These are phyloP conservation scores for Yamadazyma membranifaciens DNA, from an alignment of 1,139 yeast genomes.

Conservation along the genomic window DNA sequence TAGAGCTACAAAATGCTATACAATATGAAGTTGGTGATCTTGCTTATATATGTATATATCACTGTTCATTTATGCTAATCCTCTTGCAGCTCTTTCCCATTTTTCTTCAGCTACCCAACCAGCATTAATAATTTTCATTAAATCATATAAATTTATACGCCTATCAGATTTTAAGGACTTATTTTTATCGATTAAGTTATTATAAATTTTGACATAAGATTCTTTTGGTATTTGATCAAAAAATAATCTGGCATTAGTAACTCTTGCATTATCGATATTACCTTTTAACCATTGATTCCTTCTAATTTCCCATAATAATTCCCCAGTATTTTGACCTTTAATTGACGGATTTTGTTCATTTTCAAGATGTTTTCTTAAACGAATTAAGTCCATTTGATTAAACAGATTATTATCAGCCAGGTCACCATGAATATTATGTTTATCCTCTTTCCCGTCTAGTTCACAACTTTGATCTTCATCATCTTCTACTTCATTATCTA, in stretches of 20 bases:
- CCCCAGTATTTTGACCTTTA: conserved; percentile 34
- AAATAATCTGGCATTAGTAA: conserved; percentile 24
- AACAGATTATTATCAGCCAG: conserved; percentile 4
- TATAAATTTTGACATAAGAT: conserved; percentile 56
- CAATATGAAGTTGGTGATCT: too few species aligned
- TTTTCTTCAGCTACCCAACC: conserved; percentile 70
- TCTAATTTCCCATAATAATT: conserved; percentile 57
- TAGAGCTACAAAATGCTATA: conserved; percentile 4
- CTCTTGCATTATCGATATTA: conserved; percentile 16
- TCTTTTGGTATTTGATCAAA: conserved; percentile 42
- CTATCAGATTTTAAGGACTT: conserved; percentile 46
- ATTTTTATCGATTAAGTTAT: conserved; percentile 56
- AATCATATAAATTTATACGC: conserved; percentile 60
- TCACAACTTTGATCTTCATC: conserved; percentile 1
- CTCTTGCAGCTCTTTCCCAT: conserved; percentile 60
- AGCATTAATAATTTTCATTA: conserved; percentile 56
- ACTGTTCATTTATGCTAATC: conserved; percentile 26
- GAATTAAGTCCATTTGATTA: conserved; percentile 13
- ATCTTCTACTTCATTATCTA: conserved; percentile 11
- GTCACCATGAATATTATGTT: background rate
- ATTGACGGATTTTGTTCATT: conserved; percentile 19
- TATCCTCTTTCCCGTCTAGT: conserved; percentile 6
- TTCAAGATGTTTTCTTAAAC: conserved; percentile 14
- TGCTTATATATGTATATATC: background rate
- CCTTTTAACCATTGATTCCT: conserved; percentile 54